Evolutionary conservation across 345 rosid genomes (phyloP).

Genomic region (Boechera retrofracta): DNA sequence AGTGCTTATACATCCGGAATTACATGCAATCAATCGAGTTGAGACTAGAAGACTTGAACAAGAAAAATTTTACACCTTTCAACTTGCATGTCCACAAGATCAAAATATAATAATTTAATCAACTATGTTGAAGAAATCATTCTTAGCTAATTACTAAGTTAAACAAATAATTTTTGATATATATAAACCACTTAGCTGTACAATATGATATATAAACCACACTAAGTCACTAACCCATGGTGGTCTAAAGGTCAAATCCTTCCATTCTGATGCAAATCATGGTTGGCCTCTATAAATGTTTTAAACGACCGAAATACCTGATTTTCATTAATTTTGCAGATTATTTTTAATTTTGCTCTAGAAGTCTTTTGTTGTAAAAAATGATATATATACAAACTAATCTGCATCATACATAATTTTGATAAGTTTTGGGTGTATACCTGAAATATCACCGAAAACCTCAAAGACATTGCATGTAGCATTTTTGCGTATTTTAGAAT

Average conservation of each 20-base stretch:
- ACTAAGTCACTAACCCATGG: background rate
- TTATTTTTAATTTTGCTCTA: background rate
- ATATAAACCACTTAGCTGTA: no score
- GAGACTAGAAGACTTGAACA: background rate
- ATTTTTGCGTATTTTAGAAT: slow-evolving; percentile 9
- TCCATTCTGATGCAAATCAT: no score
- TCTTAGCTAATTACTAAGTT: background rate
- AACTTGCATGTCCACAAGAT: slow-evolving; percentile 8
- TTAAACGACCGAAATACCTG: no score
- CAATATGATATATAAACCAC: no score
- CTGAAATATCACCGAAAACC: background rate
- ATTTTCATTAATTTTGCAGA: no score
- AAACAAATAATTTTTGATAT: no score
- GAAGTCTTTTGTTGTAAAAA: background rate
- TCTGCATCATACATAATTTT: background rate
- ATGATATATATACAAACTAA: background rate
- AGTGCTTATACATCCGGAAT: background rate
- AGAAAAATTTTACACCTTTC: background rate
- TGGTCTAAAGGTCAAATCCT: no score
- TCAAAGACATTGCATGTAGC: slow-evolving; percentile 7
- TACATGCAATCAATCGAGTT: background rate
- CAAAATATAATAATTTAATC: background rate
- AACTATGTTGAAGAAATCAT: background rate
- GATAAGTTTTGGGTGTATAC: background rate
- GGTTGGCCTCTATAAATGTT: no score